Evolutionary conservation across 441 rosid species (phyloP).

Genomic region (Jatropha multifida): DNA sequence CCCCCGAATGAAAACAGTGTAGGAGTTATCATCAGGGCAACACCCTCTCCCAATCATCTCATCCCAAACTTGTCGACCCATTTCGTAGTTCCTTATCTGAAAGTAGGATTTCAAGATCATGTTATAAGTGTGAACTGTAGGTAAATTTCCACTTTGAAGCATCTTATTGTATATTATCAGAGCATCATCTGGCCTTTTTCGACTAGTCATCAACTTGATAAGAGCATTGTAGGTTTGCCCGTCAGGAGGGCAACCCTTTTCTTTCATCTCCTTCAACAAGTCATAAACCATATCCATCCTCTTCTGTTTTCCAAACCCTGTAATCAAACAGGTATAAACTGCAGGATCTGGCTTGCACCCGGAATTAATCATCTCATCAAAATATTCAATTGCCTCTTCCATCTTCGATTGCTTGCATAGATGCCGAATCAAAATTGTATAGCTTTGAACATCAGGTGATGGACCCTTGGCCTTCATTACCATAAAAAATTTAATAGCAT

Average conservation of each 20-base stretch:
- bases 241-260: conserved; percentile 65
- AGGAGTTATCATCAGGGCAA: conserved; percentile 80
- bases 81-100: conserved; percentile 55
- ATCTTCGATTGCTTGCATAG: conserved; percentile 71
- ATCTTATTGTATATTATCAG: conserved; percentile 62
- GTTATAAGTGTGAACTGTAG: conserved; percentile 73
- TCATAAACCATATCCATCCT: conserved; percentile 62
- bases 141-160: conserved; percentile 55
- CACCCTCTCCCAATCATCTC: conserved; percentile 68
- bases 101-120: conserved; percentile 86
- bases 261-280: conserved; percentile 78
- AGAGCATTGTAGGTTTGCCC: conserved; percentile 70
- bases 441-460: conserved; percentile 62
- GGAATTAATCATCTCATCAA: conserved; percentile 61
- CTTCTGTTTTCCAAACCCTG: conserved; percentile 70
- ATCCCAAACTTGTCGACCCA: conserved; percentile 63
- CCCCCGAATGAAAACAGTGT: conserved; percentile 61
- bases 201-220: conserved; percentile 66
- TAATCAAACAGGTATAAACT: conserved; percentile 73
- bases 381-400: conserved; percentile 67
- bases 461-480: conserved; percentile 89
- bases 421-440: conserved; percentile 62
- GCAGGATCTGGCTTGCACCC: conserved; percentile 66
- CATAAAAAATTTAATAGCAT: conserved; percentile 75
- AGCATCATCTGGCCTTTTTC: conserved; percentile 63